Base-by-base conservation (phyloP, 179 eudicot species). In the Silene vulgaris region DNA sequence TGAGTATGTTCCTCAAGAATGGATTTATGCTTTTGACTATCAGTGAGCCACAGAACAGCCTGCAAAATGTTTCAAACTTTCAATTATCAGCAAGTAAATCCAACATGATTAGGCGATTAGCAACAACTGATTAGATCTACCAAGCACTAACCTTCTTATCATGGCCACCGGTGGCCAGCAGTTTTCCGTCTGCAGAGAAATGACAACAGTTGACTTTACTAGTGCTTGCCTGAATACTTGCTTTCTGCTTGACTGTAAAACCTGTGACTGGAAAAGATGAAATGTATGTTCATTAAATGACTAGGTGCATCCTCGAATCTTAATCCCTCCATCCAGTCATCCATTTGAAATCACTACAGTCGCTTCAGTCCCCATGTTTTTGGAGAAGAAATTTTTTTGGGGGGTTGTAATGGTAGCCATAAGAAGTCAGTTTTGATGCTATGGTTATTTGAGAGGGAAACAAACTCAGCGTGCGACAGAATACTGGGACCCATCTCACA, bases 131-230 rank as follows among this genome's bases (percentile, higher is more conserved):
- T 8, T 16, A 59, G 14, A 60, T 56, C 50, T 16, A 13, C 74
- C 50, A 37, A 45, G 60, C 68, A 75, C 77, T 37, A 61, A 89
- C 97, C 96, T 89, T 95, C 85, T 93, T 95, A 85, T 95, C 99
- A 74, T 93, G 97, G 72, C 97, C 97, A 72, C 99, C 99, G 77
- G 88, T 92, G 74, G 99, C 99, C 79, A 95, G 92, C 76, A 95
- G 85, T 81, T 93, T 93, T 64, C 99, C 99, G 79, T 93, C 97
- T 3, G 97, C 87, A 23, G 99, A 95, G 83, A 95, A 93, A 82
- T 93, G 97, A 82, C 99, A 95, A 68, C 99, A 95, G 40, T 75
- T 87, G 77, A 95, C 99, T 84, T 93, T 95, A 82, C 85, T 89
- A 13, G 71, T 76, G 82, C 99, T 90, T 60, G 99, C 99, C 74